A percentile compares a stretch with the other conserved stretches of the same genome.
These are phyloP conservation scores for Ailanthus altissimus DNA, from an alignment of 345 rosid species.

Conservation along the genomic window DNA sequence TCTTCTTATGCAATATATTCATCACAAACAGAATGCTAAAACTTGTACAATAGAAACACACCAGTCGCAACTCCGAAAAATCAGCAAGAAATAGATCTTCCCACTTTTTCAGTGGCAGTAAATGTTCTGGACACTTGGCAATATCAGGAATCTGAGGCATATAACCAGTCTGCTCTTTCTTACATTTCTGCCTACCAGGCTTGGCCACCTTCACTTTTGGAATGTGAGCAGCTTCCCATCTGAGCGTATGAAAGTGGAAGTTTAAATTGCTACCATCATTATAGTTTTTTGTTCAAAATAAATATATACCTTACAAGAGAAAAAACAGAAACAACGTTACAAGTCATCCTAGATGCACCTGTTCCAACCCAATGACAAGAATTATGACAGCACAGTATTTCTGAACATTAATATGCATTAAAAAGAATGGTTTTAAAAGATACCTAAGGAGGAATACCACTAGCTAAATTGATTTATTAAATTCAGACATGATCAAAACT, in stretches of 20 bases:
- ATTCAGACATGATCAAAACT: background rate
- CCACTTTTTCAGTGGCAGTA: constrained; percentile 73
- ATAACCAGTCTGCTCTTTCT: constrained; percentile 69
- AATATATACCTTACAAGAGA: background rate
- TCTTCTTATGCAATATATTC: background rate
- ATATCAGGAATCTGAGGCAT: constrained; percentile 94
- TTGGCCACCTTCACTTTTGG: constrained; percentile 77
- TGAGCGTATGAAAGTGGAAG: constrained; percentile 28
- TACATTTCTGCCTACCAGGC: constrained; percentile 42
- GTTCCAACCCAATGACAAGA: background rate
- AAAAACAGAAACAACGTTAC: background rate
- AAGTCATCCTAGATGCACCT: background rate
- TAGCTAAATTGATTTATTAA: background rate
- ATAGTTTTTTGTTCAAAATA: background rate
- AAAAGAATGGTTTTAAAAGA: background rate
- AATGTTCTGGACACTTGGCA: constrained; percentile 60
- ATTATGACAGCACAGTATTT: background rate
- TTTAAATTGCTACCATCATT: constrained; percentile 12
- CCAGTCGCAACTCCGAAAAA: constrained; percentile 71
- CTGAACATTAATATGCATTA: background rate
- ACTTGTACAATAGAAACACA: constrained; percentile 24
- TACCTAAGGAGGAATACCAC: background rate
- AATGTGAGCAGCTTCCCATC: constrained; percentile 93
- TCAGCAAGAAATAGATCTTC: constrained; percentile 83
- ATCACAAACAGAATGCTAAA: background rate